A percentile compares a stretch with the other conserved stretches of the same genome.
Evolutionary conservation across 1,139 yeast genomes (phyloP).

Genomic region (Yamadazyma conglobata): DNA sequence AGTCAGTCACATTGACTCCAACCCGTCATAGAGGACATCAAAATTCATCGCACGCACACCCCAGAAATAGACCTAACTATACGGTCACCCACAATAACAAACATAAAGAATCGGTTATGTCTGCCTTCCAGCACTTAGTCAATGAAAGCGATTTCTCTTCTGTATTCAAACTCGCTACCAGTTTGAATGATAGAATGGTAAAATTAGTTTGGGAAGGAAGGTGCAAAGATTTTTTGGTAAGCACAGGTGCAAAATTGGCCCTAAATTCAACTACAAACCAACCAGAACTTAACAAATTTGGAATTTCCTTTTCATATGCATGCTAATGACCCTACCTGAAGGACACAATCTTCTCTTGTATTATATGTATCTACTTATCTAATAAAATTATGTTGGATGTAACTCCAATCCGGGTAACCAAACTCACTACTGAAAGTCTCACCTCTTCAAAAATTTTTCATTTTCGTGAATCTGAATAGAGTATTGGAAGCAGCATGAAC

Average conservation of each 20-base stretch:
- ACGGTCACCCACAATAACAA: background rate
- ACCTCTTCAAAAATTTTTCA: background rate
- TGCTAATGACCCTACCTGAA: constrained; percentile 11
- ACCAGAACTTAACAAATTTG: constrained; percentile 39
- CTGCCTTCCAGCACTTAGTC: constrained; percentile 52
- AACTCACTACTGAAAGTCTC: background rate
- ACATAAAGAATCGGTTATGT: constrained; percentile 41
- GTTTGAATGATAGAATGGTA: constrained; percentile 58
- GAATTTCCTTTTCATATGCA: constrained; percentile 37
- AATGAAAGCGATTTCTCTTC: constrained; percentile 58
- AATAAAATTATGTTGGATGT: background rate
- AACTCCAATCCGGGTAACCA: constrained; percentile 5
- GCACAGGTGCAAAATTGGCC: constrained; percentile 63
- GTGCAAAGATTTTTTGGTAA: constrained; percentile 71
- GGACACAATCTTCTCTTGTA: too few species aligned
- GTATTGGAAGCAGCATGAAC: constrained; percentile 11
- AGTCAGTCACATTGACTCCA: constrained; percentile 6
- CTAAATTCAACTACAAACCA: constrained; percentile 26
- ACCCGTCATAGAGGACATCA: constrained; percentile 6
- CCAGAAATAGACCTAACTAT: constrained; percentile 9
- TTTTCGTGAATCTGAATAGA: too few species aligned
- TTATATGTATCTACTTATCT: constrained; percentile 1
- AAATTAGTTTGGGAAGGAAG: constrained; percentile 87
- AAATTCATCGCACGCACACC: constrained; percentile 24
- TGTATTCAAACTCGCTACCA: constrained; percentile 73